Evolutionary conservation across 2,329 filamentous ascomycete species (phyloP), one percentile per base, ranked within the genome.

Genomic region (Pseudogymnoascus sp.): DNA sequence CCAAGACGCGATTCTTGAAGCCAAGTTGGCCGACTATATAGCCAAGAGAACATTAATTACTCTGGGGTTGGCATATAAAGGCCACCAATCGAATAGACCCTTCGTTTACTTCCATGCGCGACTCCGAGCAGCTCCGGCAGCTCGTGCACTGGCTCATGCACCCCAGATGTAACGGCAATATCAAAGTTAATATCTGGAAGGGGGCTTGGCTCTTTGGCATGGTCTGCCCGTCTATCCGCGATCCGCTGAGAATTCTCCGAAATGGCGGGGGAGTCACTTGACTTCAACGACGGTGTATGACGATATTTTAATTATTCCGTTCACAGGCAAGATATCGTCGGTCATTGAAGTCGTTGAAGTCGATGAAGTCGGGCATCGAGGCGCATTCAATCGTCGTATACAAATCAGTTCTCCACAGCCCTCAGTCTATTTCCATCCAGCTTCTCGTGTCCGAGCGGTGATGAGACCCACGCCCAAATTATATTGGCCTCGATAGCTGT

Each of bases 251-350:
- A 53, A 34, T 56, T 56, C 25, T 56, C 49, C 46, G 46, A 53
- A 53, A 53, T 53, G 46, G 25, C n/a, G n/a, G 25, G 49, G 49
- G 49, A 34, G 25, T 56, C 49, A 56, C 28, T 56, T 56, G 49
- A 56, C 49, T 11, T 56, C n/a, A 16, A 18, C 25, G 8, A 34
- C n/a, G n/a, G 49, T 34, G 49, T 56, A 34, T 5, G 28, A 12
- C 6, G n/a, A 34, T 31, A 34, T 34, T 34, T 11, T 56, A 56
- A 56, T 56, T 56, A 18, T 18, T 56, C 49, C 49, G 49, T 16
- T 56, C 3, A 34, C n/a, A n/a, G 14, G 1, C 4, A 5, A 4
- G 23, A 25, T 28, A 31, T 31, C 28, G 8, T 31, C 28, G 28
- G 28, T 31, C 28, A 9, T 28, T 9, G 21, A 25, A 23, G 21